Evolutionary conservation across 2,329 filamentous ascomycete genomes (phyloP), one percentile per base, ranked within the genome.

Genomic region (Botrytis squamosa): DNA sequence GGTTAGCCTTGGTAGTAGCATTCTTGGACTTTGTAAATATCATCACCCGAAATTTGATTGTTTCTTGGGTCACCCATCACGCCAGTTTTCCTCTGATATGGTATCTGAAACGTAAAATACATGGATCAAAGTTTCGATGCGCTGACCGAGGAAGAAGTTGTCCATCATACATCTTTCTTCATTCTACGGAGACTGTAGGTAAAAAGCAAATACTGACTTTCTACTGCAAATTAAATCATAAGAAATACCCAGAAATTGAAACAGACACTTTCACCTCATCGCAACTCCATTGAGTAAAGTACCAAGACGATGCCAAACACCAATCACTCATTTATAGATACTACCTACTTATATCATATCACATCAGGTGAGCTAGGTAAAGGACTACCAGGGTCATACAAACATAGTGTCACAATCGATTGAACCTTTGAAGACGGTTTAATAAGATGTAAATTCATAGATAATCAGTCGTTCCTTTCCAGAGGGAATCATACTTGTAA

Each of bases 351-450:
- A 29, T 8, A 29, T 55, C 52, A 16, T 18, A 18, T 55, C 14
- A 18, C n/a, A 52, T n/a, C 0, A 9, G 4, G 25, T 57, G n/a
- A 29, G 3, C 4, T 57, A 9, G 4, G 0, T 29, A 57, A 18
- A 33, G 0, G 6, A 18, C 9, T 0, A 18, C 6, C 52, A 4
- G 3, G 14, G 3, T 29, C 6, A 18, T 9, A 2, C 8, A 57
- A 57, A 16, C 52, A 57, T 18, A 18, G 14, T 57, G 7, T 16
- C 18, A 1, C 8, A 14, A 57, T 57, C 18, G 1, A 57, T 57
- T 12, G 14, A 57, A 33, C 3, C 6, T 9, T 16, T 29, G 14
- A 1, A 29, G n/a, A 18, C 3, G 3, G 14, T 18, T 57, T 18
- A n/a, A 18, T 29, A 9, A 29, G 14, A 57, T 55, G 5, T 29